A percentile compares a stretch with the other conserved stretches of the same genome.
phyloP scores from a whole-genome alignment of 75 land plant species.

The Sequoiadendron giganteum region DNA sequence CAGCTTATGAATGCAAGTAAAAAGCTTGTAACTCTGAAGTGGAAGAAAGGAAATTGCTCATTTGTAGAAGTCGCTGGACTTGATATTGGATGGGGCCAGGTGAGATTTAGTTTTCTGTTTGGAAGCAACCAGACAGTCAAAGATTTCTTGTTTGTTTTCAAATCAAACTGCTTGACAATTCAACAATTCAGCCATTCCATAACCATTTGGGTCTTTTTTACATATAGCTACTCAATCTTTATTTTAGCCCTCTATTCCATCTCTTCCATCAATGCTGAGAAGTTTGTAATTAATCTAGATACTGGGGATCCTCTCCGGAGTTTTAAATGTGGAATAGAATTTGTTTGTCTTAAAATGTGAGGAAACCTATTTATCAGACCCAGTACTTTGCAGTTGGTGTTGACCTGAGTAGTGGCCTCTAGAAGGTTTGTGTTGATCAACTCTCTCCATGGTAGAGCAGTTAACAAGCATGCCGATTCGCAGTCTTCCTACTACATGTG shows the following conservation, averaged over 20 bases:
- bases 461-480: too few species aligned
- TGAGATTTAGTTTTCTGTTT: slow-evolving; percentile 21
- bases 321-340: neutral
- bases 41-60: slow-evolving; percentile 43
- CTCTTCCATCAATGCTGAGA: neutral
- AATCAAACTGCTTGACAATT: neutral
- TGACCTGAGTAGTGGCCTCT: too few species aligned
- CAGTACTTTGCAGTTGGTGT: neutral
- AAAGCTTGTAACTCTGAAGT: slow-evolving; percentile 50
- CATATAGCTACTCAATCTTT: neutral
- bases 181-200: neutral
- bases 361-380: neutral
- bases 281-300: neutral
- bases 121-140: neutral
- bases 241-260: neutral
- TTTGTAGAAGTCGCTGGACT: slow-evolving; percentile 91
- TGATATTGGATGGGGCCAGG: slow-evolving; percentile 99
- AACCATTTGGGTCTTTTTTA: neutral
- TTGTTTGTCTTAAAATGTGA: neutral
- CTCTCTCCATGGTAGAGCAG: too few species aligned
- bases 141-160: neutral
- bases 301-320: neutral
- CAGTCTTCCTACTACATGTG: too few species aligned
- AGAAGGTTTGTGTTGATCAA: too few species aligned
- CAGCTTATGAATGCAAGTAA: slow-evolving; percentile 73